phyloP scores from a whole-genome alignment of 495 filamentous ascomycete genomes.

The Corynascus novoguineensis region DNA sequence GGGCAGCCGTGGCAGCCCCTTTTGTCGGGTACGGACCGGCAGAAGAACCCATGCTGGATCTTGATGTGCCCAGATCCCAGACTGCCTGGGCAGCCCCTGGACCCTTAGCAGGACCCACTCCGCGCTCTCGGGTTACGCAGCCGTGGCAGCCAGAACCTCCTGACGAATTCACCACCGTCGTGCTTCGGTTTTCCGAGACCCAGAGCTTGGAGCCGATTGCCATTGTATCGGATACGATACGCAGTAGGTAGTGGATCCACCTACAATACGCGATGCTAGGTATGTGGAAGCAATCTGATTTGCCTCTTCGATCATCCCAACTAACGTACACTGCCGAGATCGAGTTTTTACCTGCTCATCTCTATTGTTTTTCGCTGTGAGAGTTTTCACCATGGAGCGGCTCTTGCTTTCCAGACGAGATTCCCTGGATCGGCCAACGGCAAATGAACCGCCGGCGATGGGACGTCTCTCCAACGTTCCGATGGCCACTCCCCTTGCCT shows the following conservation, averaged over 20 bases:
- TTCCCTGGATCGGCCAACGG: too few relatives aligned
- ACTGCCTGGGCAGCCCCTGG: slow-evolving; percentile 13
- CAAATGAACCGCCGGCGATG: background rate
- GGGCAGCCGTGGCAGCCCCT: background rate
- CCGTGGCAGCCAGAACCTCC: background rate
- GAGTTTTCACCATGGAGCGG: background rate
- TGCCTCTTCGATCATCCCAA: too few relatives aligned
- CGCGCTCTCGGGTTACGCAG: background rate
- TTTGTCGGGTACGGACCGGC: slow-evolving; percentile 2
- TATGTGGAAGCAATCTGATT: too few relatives aligned
- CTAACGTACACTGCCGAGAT: too few relatives aligned
- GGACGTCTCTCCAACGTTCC: background rate
- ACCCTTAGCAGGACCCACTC: slow-evolving; percentile 1
- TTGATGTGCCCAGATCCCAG: slow-evolving; percentile 26
- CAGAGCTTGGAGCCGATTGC: background rate
- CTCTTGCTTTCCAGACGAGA: too few relatives aligned
- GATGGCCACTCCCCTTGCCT: background rate
- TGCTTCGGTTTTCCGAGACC: too few relatives aligned
- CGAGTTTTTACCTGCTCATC: too few relatives aligned
- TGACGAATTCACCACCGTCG: too few relatives aligned
- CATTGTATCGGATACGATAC: too few relatives aligned
- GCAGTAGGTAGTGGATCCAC: too few relatives aligned
- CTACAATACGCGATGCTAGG: too few relatives aligned
- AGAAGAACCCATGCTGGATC: slow-evolving; percentile 17
- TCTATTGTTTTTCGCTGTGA: background rate